Evolutionary conservation across 495 filamentous ascomycete genomes (phyloP), one percentile per base, ranked within the genome.

Genomic region (Podospora tetraspora): DNA sequence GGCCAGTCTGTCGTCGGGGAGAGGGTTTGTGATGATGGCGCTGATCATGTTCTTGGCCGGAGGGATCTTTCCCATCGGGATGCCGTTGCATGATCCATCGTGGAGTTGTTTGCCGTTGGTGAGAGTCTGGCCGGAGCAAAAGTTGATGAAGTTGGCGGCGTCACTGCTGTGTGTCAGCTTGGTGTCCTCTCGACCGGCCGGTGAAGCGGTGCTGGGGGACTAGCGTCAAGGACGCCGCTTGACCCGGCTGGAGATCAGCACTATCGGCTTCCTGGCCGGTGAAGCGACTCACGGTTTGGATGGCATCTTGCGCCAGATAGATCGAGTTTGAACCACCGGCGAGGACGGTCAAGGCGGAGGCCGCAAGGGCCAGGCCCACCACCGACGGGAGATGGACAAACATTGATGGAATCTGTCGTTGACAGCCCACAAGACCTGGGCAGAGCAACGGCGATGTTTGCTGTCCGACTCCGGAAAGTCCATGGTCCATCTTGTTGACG

Each of bases 21-120:
- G 52, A 0, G 87, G 87, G 63, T 66, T 73, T 22, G 77, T 77
- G 71, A 89, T 84, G 66, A 88, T 82, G 24, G 84, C 78, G 4
- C 86, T 87, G 64, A 88, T 79, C 87, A 89, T 89, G 37, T 84
- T 81, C 59, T 57, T 75, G 32, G 77, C 75, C 22, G 83, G 75
- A 3, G 87, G 87, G 68, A 89, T 87, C 68, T 87, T 80, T 56
- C 87, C 87, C 85, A 89, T 88, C 2, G 80, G 70, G 71, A 84
- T 82, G 57, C 80, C 80, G 71, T 87, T 87, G 74, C 85, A 87
- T 13, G 85, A 87, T 11, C 85, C 85, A 6, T 29, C 64, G 23
- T 73, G 71, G 62, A 80, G 73, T 68, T 87, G 85, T 4, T 73
- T 71, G 37, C 85, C 85, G 70, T 87, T 86, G 65, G 84, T 87